phyloP scores from a whole-genome alignment of 306 rosid genomes.

The Castanopsis chinensis region DNA sequence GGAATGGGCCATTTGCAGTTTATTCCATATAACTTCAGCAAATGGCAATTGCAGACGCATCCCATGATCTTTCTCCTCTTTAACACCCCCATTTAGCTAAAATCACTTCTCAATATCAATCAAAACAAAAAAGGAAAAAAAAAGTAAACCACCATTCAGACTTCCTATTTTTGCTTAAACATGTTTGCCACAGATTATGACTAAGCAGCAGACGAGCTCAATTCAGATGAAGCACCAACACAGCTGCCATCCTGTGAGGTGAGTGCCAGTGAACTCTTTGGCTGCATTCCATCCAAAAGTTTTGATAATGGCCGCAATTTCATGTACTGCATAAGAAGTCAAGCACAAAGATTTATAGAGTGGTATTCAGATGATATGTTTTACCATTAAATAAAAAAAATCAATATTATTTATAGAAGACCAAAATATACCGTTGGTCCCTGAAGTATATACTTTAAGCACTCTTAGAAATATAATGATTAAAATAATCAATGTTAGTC shows the following conservation, averaged over 20 bases:
- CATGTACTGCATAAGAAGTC: conserved; percentile 24
- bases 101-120: neutral
- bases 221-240: conserved; percentile 3
- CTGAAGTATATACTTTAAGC: no score
- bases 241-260: conserved; percentile 3
- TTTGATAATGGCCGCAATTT: conserved; percentile 21
- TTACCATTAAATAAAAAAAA: neutral
- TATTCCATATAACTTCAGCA: neutral
- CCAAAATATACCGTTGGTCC: neutral
- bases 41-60: neutral
- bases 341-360: conserved; percentile 1
- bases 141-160: neutral
- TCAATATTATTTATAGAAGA: neutral
- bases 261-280: neutral
- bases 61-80: neutral
- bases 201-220: conserved; percentile 8
- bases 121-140: neutral
- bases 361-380: neutral
- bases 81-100: neutral
- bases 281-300: conserved; percentile 10
- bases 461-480: no score
- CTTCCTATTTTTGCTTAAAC: neutral
- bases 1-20: neutral
- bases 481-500: no score
- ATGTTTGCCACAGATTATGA: neutral